Evolutionary conservation across 129 eudicot genomes (phyloP).

Genomic region (Sambucus nigra): DNA sequence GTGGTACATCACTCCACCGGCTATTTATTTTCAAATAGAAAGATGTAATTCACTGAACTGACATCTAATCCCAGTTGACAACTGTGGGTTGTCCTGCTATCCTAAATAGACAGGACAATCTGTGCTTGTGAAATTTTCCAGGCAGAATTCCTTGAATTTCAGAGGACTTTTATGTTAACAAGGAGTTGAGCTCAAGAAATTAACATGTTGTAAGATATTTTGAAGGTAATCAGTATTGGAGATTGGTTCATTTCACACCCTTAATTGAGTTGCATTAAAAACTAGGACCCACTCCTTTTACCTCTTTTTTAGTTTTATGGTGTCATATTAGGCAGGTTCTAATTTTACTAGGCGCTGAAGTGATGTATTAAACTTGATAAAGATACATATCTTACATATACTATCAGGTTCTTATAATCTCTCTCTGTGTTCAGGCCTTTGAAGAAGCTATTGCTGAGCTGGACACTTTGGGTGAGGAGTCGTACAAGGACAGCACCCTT

Average conservation of each 20-base stretch:
- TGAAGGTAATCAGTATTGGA: no score
- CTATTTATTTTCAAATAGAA: no score
- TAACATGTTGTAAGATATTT: no score
- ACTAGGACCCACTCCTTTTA: no score
- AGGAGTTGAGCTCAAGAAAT: no score
- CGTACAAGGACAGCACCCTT: conserved; percentile 23
- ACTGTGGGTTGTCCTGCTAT: background rate
- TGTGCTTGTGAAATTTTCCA: background rate
- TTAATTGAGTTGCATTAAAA: no score
- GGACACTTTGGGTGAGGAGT: conserved; percentile 22
- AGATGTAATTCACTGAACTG: background rate
- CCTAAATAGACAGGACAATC: background rate
- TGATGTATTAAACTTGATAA: background rate
- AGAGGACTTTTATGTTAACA: no score
- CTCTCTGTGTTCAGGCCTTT: conserved; percentile 11
- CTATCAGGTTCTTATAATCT: background rate
- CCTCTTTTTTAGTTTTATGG: no score
- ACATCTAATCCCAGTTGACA: background rate
- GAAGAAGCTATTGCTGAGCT: conserved; percentile 24
- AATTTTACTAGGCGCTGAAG: background rate
- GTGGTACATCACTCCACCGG: no score
- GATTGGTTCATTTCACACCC: no score
- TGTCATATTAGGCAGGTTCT: background rate
- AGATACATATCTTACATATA: background rate
- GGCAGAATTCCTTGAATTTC: no score